These are phyloP conservation scores for Cyberlindnera galapagoensis DNA, from an alignment of 805 yeast species.

Conservation along the genomic window DNA sequence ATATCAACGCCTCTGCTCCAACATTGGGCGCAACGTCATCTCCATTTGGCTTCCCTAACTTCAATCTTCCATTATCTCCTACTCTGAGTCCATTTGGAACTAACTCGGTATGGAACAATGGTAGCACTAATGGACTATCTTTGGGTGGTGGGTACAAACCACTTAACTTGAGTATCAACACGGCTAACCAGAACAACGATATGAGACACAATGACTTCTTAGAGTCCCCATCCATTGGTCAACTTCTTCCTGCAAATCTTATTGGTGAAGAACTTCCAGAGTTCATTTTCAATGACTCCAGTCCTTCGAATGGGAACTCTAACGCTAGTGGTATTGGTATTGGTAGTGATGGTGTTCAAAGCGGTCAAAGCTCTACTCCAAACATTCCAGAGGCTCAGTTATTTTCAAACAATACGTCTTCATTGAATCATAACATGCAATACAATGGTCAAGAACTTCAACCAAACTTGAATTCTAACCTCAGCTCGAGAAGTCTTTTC, in stretches of 20 bases:
- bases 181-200: too few relatives aligned
- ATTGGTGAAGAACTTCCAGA: constrained; percentile 22
- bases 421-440: constrained; percentile 4
- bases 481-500: constrained; percentile 15
- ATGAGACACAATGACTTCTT: too few relatives aligned
- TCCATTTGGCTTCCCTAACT: too few relatives aligned
- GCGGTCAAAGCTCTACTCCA: constrained; percentile 7
- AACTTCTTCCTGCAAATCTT: constrained; percentile 30
- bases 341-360: constrained; percentile 4
- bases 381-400: constrained; percentile 4
- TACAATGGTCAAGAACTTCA: constrained; percentile 2
- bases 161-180: too few relatives aligned
- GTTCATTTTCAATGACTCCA: constrained; percentile 4
- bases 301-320: not conserved
- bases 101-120: too few relatives aligned
- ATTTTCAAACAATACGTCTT: constrained; percentile 1
- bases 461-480: constrained; percentile 10
- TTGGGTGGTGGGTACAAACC: too few relatives aligned
- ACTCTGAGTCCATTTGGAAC: too few relatives aligned
- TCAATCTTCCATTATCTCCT: too few relatives aligned
- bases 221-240: constrained; percentile 29
- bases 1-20: too few relatives aligned
- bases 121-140: too few relatives aligned
- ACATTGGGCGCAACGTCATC: too few relatives aligned
- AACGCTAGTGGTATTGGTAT: too few relatives aligned